phyloP scores from a whole-genome alignment of 2,329 filamentous ascomycete genomes.

The Aspergillus tamarii region DNA sequence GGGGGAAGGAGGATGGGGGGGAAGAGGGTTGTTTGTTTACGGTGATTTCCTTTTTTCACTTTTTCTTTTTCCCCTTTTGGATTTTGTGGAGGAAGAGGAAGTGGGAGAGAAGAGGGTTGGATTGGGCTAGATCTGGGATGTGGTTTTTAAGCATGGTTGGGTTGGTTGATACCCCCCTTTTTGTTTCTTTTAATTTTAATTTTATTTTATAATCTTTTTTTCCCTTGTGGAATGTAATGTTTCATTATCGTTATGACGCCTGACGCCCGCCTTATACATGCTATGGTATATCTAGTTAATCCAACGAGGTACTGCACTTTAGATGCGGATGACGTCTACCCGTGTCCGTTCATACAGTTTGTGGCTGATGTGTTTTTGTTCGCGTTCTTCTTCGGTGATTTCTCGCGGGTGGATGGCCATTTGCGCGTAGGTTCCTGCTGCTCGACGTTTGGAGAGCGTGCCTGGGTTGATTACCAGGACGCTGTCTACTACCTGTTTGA shows the following conservation, averaged over 20 bases:
- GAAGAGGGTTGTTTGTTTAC: conserved; percentile 41
- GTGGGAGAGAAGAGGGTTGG: background rate
- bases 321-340: conserved; percentile 85
- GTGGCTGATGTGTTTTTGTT: conserved; percentile 66
- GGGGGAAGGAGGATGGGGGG: conserved; percentile 43
- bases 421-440: conserved; percentile 81
- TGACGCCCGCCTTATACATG: conserved; percentile 4
- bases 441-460: conserved; percentile 79
- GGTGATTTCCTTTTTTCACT: conserved; percentile 24
- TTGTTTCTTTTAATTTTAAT: background rate
- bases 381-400: conserved; percentile 61
- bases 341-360: conserved; percentile 79
- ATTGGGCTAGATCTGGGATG: too few species aligned
- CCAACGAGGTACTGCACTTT: conserved; percentile 14
- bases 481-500: conserved; percentile 77
- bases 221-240: background rate
- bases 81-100: too few species aligned
- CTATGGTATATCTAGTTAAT: conserved; percentile 1
- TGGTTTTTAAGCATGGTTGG: background rate
- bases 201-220: conserved; percentile 6
- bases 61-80: background rate
- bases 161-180: background rate
- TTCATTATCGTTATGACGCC: conserved; percentile 4
- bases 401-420: conserved; percentile 72
- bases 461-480: conserved; percentile 92